Evolutionary conservation across 2,329 filamentous ascomycete species (phyloP).

Genomic region (Xylaria sp.): DNA sequence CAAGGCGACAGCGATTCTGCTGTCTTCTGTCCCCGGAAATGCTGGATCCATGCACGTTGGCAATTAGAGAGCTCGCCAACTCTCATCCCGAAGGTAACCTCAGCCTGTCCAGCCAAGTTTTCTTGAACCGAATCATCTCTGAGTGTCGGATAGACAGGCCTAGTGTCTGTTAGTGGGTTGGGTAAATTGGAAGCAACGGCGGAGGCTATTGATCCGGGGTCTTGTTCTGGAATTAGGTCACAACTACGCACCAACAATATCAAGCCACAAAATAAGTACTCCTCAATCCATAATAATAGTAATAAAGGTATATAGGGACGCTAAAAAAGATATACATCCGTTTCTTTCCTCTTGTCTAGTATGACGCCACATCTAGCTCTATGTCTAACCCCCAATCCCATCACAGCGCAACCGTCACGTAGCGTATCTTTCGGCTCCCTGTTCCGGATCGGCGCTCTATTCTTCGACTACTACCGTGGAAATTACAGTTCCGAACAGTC

Average conservation of each 20-base stretch:
- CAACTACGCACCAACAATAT: neutral
- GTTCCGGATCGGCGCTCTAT: constrained; percentile 27
- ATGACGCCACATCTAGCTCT: constrained; percentile 10
- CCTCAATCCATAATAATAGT: neutral
- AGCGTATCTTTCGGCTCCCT: constrained; percentile 31
- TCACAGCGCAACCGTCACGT: neutral
- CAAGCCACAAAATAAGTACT: neutral
- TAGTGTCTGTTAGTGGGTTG: constrained; percentile 38
- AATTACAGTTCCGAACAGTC: constrained; percentile 1
- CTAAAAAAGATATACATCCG: constrained; percentile 1
- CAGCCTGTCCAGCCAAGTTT: constrained; percentile 4
- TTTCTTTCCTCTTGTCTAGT: constrained; percentile 3
- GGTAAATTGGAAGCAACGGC: constrained; percentile 32
- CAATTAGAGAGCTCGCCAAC: constrained; percentile 22
- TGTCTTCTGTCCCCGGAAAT: constrained; percentile 12
- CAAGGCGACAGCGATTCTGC: neutral
- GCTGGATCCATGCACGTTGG: neutral
- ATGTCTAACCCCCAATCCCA: neutral
- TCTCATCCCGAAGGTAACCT: constrained; percentile 9
- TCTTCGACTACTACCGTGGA: constrained; percentile 14
- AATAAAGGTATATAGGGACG: neutral
- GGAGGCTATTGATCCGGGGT: constrained; percentile 45
- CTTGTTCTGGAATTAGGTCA: constrained; percentile 41
- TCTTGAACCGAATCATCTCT: constrained; percentile 15
- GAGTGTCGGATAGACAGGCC: constrained; percentile 17